phyloP scores from a whole-genome alignment of 1,284 basidiomycete species.

The Apiotrichum porosum region DNA sequence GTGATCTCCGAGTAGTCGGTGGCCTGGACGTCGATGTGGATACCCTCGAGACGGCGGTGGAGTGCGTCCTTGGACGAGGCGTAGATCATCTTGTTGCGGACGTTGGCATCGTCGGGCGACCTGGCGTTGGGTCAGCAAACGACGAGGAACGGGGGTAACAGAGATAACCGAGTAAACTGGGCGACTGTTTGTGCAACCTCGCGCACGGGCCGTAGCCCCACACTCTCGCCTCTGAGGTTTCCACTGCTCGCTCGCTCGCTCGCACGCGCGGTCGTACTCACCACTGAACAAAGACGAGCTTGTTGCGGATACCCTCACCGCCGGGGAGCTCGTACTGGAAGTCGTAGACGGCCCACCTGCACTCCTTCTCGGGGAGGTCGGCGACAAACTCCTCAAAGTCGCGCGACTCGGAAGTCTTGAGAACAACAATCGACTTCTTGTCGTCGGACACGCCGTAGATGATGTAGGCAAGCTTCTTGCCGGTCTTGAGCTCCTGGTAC shows the following conservation, averaged over 20 bases:
- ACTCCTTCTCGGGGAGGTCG: slow-evolving; percentile 70
- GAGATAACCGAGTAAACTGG: neutral
- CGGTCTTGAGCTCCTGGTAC: slow-evolving; percentile 75
- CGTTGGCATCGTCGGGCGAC: slow-evolving; percentile 80
- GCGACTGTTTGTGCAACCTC: no score
- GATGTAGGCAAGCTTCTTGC: slow-evolving; percentile 82
- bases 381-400: slow-evolving; percentile 73
- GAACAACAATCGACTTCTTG: slow-evolving; percentile 70
- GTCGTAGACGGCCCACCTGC: slow-evolving; percentile 90
- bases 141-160: neutral
- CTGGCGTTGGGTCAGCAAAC: slow-evolving; percentile 50
- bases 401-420: slow-evolving; percentile 55
- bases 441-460: slow-evolving; percentile 67
- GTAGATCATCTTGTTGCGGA: slow-evolving; percentile 93
- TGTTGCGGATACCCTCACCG: slow-evolving; percentile 77
- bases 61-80: slow-evolving; percentile 88
- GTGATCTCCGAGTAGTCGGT: slow-evolving; percentile 76
- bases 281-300: slow-evolving; percentile 83
- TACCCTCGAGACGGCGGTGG: slow-evolving; percentile 58
- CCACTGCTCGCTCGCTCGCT: no score
- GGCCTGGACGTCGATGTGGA: slow-evolving; percentile 69
- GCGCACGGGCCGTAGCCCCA: no score
- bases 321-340: slow-evolving; percentile 77
- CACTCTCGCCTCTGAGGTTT: no score
- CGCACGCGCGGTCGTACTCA: slow-evolving; percentile 38